phyloP scores from a whole-genome alignment of 805 yeast species.

The Kodamaea kaohsiungensis region DNA sequence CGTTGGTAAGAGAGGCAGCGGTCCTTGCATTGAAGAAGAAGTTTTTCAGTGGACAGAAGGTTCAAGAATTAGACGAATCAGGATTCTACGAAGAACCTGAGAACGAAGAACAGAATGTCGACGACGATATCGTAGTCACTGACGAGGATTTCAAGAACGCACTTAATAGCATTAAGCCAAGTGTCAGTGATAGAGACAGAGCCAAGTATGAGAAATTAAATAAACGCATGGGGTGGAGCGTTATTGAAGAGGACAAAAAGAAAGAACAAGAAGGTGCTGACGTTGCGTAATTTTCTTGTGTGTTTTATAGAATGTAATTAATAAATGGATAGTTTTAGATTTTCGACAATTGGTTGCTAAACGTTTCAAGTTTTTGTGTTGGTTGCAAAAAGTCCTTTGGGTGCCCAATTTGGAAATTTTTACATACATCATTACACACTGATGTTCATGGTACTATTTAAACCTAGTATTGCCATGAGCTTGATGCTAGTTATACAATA shows the following conservation, averaged over 20 bases:
- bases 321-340: background rate
- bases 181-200: slow-evolving; percentile 86
- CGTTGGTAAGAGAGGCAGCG: slow-evolving; percentile 92
- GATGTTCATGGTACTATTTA: too few species aligned
- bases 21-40: slow-evolving; percentile 78
- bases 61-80: slow-evolving; percentile 39
- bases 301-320: background rate
- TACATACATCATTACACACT: background rate
- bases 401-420: background rate
- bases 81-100: slow-evolving; percentile 35
- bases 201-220: slow-evolving; percentile 72
- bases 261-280: slow-evolving; percentile 9
- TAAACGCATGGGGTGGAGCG: slow-evolving; percentile 73
- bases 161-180: slow-evolving; percentile 75
- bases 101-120: slow-evolving; percentile 13
- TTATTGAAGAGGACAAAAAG: slow-evolving; percentile 30
- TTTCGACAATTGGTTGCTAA: background rate
- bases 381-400: slow-evolving; percentile 1
- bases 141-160: slow-evolving; percentile 70
- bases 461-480: too few species aligned
- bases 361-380: background rate
- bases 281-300: background rate
- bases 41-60: slow-evolving; percentile 51
- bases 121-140: slow-evolving; percentile 54
- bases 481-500: too few species aligned